Conservation (phyloP, 371 early-diverging fungal species). For the Lichtheimia corymbifera region DNA sequence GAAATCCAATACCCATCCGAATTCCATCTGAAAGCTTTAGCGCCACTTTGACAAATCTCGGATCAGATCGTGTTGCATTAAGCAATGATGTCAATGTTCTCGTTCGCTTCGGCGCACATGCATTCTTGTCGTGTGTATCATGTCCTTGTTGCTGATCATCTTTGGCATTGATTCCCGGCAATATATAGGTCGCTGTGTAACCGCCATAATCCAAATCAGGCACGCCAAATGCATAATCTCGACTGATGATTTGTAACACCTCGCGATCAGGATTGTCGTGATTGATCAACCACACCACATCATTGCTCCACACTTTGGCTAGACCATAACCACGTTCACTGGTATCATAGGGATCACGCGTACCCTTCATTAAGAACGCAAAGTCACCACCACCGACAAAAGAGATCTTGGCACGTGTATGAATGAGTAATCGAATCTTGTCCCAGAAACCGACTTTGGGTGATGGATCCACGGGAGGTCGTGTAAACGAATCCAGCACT, state of each 20-base stretch:
- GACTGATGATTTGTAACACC: conserved; percentile 51
- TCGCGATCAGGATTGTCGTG: conserved; percentile 43
- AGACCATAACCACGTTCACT: conserved; percentile 47
- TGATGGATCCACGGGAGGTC: conserved; percentile 67
- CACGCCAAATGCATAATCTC: conserved; percentile 48
- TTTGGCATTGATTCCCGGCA: conserved; percentile 3
- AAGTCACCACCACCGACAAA: conserved; percentile 64
- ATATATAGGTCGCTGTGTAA: conserved; percentile 24
- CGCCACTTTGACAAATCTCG: conserved; percentile 36
- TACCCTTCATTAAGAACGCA: conserved; percentile 46
- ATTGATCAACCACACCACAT: conserved; percentile 41
- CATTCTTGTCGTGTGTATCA: neutral
- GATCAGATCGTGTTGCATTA: conserved; percentile 3
- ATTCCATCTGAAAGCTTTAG: conserved; percentile 47
- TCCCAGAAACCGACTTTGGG: conserved; percentile 80
- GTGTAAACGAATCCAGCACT: conserved; percentile 64
- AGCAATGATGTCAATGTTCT: conserved; percentile 6
- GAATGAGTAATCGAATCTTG: conserved; percentile 69
- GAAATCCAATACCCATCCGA: conserved; percentile 49
- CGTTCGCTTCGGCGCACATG: conserved; percentile 7
- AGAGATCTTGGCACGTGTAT: conserved; percentile 56
- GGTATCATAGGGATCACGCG: conserved; percentile 50
- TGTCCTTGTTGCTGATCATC: neutral
- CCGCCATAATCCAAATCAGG: conserved; percentile 47
- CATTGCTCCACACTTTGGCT: conserved; percentile 47